Base-by-base conservation (phyloP, 176 grass and related monocot species). In the Zea luxurians region DNA sequence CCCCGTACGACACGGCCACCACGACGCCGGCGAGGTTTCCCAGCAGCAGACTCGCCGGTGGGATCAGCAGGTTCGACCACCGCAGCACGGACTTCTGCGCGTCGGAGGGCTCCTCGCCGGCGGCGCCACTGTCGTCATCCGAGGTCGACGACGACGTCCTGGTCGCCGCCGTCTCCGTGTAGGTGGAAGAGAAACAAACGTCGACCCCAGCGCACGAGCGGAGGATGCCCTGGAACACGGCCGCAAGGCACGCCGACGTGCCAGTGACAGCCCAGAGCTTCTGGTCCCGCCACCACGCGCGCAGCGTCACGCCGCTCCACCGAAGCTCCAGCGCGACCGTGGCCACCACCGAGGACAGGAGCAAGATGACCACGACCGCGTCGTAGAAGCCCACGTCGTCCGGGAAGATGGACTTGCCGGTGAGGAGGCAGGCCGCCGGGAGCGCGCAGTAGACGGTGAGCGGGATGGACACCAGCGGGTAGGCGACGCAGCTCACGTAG, bases 11-110 rank as follows among this genome's bases (percentile, higher is more conserved):
- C 38, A 90, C 44, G 16, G 88, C 90, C 45, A 85, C 90, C 13
- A 97, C 90, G 48, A 80, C 86, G 7, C 88, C 90, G 75, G 91
- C 85, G 27, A 97, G 64, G 85, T 97, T 97, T 2, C 84, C 86
- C 16, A 88, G 64, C 71, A 90, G 41, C 38, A 90, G 73, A 44
- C 83, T 93, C 16, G 86, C 79, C 7, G 88, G 90, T 15, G 88
- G 77, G 61, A 97, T 48, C n/a, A 97, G 72, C 11, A 93, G 90
- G 46, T 76, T 86, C 2, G 83, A 90, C 93, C 93, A 92, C 77
- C 77, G 80, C 82, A 94, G 83, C 83, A 92, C 68, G 27, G 76
- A 40, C 75, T 35, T 74, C 54, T 73, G 36, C 46, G 50, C 73
- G 69, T 70, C 80, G 1, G 77, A 13, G 35, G 68, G 53, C 20